Conservation (phyloP, 2,329 filamentous ascomycete genomes). For the Pestalotiopsis sp. region DNA sequence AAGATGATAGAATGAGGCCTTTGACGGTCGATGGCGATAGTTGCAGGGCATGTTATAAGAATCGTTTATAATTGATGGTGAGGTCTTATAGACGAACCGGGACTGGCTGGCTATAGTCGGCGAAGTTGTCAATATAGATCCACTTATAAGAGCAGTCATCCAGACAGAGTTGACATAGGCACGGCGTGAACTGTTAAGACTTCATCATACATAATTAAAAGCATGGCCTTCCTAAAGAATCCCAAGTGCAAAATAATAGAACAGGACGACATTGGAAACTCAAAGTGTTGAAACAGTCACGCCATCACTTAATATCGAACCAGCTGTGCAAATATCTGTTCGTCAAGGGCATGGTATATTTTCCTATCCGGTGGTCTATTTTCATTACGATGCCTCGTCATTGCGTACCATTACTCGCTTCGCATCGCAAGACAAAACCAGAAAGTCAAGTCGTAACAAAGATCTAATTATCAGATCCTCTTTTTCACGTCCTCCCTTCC, state of each 20-base stretch:
- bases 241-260: not conserved
- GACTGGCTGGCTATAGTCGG: no score
- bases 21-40: no score
- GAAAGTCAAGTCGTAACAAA: conserved; percentile 11
- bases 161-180: no score
- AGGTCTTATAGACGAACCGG: no score
- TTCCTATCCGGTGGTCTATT: conserved; percentile 10
- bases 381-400: conserved; percentile 4
- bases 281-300: not conserved
- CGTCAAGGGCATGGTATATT: not conserved
- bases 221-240: no score
- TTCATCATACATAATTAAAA: no score
- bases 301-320: not conserved
- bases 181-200: no score
- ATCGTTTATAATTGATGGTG: no score
- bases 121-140: no score
- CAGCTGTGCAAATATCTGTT: not conserved
- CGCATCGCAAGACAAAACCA: conserved; percentile 3
- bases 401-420: not conserved
- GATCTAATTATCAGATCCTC: conserved; percentile 7
- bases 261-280: not conserved
- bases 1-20: no score
- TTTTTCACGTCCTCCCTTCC: not conserved
- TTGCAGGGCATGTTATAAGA: no score
- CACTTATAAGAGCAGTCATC: no score